Evolutionary conservation across 345 rosid genomes (phyloP), one percentile per base, ranked within the genome.

Genomic region (Limnanthes douglasii): DNA sequence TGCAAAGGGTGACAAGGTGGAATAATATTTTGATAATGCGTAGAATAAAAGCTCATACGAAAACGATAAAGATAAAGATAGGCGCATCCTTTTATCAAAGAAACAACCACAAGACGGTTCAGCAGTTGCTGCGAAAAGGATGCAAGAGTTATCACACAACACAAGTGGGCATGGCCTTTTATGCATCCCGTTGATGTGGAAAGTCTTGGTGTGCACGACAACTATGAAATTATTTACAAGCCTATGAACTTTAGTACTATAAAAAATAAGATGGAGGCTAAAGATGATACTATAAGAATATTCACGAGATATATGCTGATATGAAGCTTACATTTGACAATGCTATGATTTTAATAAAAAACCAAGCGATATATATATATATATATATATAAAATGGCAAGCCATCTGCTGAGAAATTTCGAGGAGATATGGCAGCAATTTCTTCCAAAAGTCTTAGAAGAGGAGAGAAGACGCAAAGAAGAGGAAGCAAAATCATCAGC

Each of bases 191-290:
- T 90, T 19, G 81, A 88, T 58, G 97, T 76, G 20, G 65, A 68
- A 58, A 74, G 83, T 45, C 93, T 79, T 65, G 86, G 86, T 46
- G 61, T 88, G 50, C 44, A 76, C 57, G 97, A 83, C 60, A 83
- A 88, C 62, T 83, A 53, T 44, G 64, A 79, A 73, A 60, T 90
- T 48, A 77, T 83, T 52, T 86, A 88, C 44, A 77, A 74, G 65
- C 95, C 97, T n/a, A 88, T 88, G 93, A 95, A 88, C 63, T 77
- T 88, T 32, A 50, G 69, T 54, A 88, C 93, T 0, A 75, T 88
- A 50, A 83, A 78, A 59, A 76, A 65, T 48, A 74, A 73, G 55
- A 73, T 79, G 86, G 95, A 88, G 66, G 90, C 80, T 20, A 83
- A 73, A 57, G 80, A 75, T 53, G 83, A 73, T 50, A 55, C 72